Base-by-base conservation (phyloP, 2,329 filamentous ascomycete species). In the Akanthomyces muscarius region DNA sequence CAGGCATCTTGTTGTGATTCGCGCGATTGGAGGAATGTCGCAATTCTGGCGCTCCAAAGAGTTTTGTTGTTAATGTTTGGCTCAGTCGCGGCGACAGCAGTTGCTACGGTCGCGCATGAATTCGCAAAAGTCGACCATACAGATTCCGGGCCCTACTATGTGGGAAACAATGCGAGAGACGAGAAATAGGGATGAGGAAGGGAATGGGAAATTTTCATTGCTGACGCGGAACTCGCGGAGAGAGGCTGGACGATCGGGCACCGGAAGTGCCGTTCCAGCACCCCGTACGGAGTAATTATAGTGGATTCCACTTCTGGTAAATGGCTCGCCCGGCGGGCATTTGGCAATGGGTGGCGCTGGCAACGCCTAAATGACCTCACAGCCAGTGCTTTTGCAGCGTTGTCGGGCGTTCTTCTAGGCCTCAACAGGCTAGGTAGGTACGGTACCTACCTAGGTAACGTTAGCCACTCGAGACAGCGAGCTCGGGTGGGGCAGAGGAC, bases 151-250 rank as follows among this genome's bases (percentile, higher is more conserved):
- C 1, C 6, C 10, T 48, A 28, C 23, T 45, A 48, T 51, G 36
- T 23, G 16, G 10, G 33, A 51, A 5, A 45, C 30, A n/a, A 25
- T 33, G 33, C 23, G 16, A 25, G 48, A 25, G 33, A 16, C 16
- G 36, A 28, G 6, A 44, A 18, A 56, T 18, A 25, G n/a, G 23
- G 23, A 14, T n/a, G 45, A 56, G 38, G 23, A 28, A 8, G 23
- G 16, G n/a, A 28, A n/a, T 11, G 28, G 18, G 52, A 50, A 50
- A 50, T 56, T 51, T 57, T 56, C 60, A 42, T 30, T 56, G 60
- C 60, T 62, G 60, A 62, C 60, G 60, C 60, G 60, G 60, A 62
- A 56, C 52, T 62, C 60, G 48, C 60, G 60, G 60, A 57, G 52
- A 56, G 47, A 59, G 60, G 60, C 44, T 56, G 60, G 60, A 50